phyloP scores from a whole-genome alignment of 2,329 filamentous ascomycete genomes.

The Plectosphaerella cucumerina region DNA sequence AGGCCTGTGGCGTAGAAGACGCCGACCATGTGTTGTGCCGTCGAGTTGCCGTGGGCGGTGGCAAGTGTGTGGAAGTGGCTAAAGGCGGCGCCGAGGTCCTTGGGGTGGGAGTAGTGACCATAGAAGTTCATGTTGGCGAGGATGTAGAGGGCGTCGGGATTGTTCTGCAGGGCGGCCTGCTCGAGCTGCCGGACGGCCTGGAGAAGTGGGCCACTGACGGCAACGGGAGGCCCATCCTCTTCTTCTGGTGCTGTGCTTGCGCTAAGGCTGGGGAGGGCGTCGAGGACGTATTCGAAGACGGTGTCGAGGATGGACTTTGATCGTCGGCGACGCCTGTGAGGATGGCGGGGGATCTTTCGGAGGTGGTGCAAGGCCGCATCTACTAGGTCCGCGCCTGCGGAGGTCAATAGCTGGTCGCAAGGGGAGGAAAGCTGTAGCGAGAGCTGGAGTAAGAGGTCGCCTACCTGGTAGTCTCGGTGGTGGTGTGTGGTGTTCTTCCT shows the following conservation, averaged over 20 bases:
- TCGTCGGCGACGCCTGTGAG: conserved; percentile 38
- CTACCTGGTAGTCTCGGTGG: conserved; percentile 32
- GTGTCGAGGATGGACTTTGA: conserved; percentile 38
- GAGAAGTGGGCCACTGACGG: conserved; percentile 38
- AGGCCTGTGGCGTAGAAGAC: conserved; percentile 95
- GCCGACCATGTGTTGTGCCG: conserved; percentile 92
- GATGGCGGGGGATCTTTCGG: conserved; percentile 41
- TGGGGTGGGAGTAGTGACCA: conserved; percentile 85
- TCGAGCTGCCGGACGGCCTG: conserved; percentile 50
- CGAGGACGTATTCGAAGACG: conserved; percentile 38
- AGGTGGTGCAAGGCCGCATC: conserved; percentile 47
- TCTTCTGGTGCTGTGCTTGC: conserved; percentile 36
- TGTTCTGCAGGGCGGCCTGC: conserved; percentile 48
- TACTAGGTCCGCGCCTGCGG: conserved; percentile 47
- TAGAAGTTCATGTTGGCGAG: conserved; percentile 96
- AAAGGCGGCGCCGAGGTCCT: conserved; percentile 76
- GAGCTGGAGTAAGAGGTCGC: conserved; percentile 3
- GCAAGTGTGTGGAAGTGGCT: conserved; percentile 77
- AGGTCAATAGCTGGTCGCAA: conserved; percentile 1
- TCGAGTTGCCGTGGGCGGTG: conserved; percentile 74
- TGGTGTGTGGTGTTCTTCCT: conserved; percentile 18
- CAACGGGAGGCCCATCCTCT: conserved; percentile 21
- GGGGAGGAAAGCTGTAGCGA: not conserved
- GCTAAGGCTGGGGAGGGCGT: conserved; percentile 46
- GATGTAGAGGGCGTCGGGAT: conserved; percentile 82